A percentile compares a stretch with the other conserved stretches of the same genome.
These are phyloP conservation scores for Endotrypanum monterogeii DNA, from an alignment of 208 protist genomes.

Conservation along the genomic window DNA sequence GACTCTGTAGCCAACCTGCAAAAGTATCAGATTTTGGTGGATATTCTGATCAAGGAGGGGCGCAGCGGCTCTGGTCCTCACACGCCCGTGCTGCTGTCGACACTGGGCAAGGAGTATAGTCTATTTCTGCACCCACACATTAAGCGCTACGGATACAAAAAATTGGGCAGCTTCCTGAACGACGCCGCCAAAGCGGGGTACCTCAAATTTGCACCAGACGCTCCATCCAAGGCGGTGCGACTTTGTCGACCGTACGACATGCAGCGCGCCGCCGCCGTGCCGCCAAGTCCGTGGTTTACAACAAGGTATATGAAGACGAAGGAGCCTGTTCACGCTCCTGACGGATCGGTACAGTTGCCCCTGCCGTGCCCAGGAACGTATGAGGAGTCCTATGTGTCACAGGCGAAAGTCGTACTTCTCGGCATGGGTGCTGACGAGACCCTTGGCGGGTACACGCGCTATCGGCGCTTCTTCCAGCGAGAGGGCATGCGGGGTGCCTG, in stretches of 20 bases:
- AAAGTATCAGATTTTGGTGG: slow-evolving; percentile 50
- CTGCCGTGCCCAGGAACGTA: slow-evolving; percentile 40
- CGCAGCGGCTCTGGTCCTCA: slow-evolving; percentile 48
- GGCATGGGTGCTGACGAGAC: slow-evolving; percentile 97
- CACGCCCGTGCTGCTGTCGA: slow-evolving; percentile 78
- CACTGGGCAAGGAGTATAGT: slow-evolving; percentile 85
- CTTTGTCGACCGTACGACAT: slow-evolving; percentile 59
- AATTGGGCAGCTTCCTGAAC: slow-evolving; percentile 81
- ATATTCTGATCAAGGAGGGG: slow-evolving; percentile 69
- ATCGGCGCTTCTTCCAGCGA: slow-evolving; percentile 84
- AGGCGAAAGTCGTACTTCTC: slow-evolving; percentile 89
- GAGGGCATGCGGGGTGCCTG: slow-evolving; percentile 59
- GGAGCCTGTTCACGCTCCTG: slow-evolving; percentile 2
- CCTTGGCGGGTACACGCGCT: slow-evolving; percentile 94
- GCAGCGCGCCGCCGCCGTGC: slow-evolving; percentile 45
- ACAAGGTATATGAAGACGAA: slow-evolving; percentile 36
- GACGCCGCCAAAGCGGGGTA: slow-evolving; percentile 67
- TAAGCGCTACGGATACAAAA: slow-evolving; percentile 69
- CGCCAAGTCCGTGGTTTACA: slow-evolving; percentile 62
- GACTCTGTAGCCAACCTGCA: slow-evolving; percentile 22
- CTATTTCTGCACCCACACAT: slow-evolving; percentile 60
- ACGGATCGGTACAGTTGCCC: slow-evolving; percentile 1
- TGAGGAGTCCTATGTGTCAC: slow-evolving; percentile 41
- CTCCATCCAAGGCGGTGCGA: slow-evolving; percentile 74
- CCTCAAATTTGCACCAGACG: slow-evolving; percentile 63